Evolutionary conservation across 176 grass and related monocot genomes (phyloP), one percentile per base, ranked within the genome.

Genomic region (Neostapfia colusana): DNA sequence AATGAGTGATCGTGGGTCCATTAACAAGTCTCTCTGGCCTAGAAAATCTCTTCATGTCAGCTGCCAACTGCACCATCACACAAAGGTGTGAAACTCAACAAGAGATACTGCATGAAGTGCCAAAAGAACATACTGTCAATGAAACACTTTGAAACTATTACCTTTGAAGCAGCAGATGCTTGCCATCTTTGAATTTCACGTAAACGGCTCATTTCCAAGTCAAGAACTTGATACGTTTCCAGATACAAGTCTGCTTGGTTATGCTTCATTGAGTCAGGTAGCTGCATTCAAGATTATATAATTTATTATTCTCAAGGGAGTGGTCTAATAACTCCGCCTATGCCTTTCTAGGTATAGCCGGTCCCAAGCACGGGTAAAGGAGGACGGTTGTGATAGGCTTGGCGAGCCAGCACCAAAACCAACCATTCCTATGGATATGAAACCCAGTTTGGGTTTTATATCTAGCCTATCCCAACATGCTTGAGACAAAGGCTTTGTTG

Each of bases 101-200:
- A 63, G 42, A 58, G 48, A 58, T 78, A 34, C 38, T 78, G 12
- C 46, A 51, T 78, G n/a, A 60, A 53, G 43, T 51, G 61, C 6
- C 50, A 13, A 26, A 55, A 15, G 8, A 55, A 23, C 53, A 55
- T 55, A 23, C 20, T n/a, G 4, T 20, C 6, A 72, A 78, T 35
- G 48, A 44, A 81, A 81, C n/a, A 26, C 28, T 56, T 28, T 65
- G 18, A 50, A 59, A 38, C 12, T 62, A 59, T 59, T 85, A 97
- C 95, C 92, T 97, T 97, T 44, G 95, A 92, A 86, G 95, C 95
- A 84, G 95, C 84, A 77, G 95, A 97, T 75, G 91, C 87, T 92
- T 97, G 95, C 95, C 95, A 97, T 84, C 95, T 90, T 82, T 97
- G 95, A 86, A 97, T 97, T 93, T 97, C 95, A 64, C 95, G 88